These are phyloP conservation scores for Termitomyces sp. DNA, from an alignment of 768 basidiomycete species.

Conservation along the genomic window DNA sequence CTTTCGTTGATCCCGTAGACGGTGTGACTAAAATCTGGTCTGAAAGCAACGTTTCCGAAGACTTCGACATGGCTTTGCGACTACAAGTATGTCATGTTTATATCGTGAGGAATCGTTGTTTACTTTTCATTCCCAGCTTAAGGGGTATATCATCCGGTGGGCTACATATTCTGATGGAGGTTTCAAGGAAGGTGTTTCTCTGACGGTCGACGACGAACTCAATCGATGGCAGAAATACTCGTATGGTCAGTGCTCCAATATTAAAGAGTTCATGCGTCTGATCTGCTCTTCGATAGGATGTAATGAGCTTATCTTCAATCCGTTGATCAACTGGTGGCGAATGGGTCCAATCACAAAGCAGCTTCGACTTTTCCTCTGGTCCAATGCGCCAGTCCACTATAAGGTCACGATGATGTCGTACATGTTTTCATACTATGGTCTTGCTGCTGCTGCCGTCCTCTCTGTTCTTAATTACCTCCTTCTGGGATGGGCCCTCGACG, in stretches of 20 bases:
- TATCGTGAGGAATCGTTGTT: not conserved
- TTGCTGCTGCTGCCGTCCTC: conserved; percentile 57
- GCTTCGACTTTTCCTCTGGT: conserved; percentile 73
- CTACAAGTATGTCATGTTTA: conserved; percentile 33
- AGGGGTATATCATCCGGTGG: conserved; percentile 78
- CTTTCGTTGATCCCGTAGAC: conserved; percentile 64
- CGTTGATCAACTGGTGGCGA: conserved; percentile 70
- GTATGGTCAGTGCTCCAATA: conserved; percentile 44
- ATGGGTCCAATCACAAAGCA: conserved; percentile 82
- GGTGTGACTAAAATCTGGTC: conserved; percentile 74
- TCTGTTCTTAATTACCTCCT: conserved; percentile 68
- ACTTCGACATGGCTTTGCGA: conserved; percentile 76
- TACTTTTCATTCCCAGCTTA: conserved; percentile 23
- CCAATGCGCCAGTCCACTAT: conserved; percentile 72
- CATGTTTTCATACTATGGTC: conserved; percentile 60
- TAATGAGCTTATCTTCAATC: conserved; percentile 82
- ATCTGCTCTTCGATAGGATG: conserved; percentile 36
- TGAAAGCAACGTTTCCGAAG: conserved; percentile 77
- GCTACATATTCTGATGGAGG: conserved; percentile 80
- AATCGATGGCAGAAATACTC: conserved; percentile 92
- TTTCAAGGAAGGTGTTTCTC: conserved; percentile 88
- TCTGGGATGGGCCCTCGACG: conserved; percentile 52
- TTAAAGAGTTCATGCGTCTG: not conserved
- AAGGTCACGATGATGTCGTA: conserved; percentile 77
- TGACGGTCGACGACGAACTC: conserved; percentile 86